A percentile compares a stretch with the other conserved stretches of the same genome.
phyloP scores from a whole-genome alignment of 2,329 filamentous ascomycete genomes.

The Magnaporthales sp. region DNA sequence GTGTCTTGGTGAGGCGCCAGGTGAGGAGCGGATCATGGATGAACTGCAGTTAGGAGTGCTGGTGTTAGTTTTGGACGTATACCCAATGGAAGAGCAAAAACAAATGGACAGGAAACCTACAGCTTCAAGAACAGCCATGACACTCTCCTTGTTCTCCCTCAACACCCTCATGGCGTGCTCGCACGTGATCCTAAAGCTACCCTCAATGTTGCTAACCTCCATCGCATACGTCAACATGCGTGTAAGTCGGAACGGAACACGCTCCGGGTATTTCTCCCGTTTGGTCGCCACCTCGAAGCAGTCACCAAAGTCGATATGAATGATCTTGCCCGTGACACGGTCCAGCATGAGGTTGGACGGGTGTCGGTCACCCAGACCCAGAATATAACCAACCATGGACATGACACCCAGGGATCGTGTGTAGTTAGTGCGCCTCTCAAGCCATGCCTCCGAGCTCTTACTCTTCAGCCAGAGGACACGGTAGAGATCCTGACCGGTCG shows the following conservation, averaged over 20 bases:
- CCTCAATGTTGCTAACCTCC: conserved; percentile 99
- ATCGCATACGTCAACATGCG: conserved; percentile 99
- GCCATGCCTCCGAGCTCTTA: conserved; percentile 95
- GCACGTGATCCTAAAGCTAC: conserved; percentile 95
- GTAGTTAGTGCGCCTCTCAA: conserved; percentile 97
- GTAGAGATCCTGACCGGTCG: conserved; percentile 96
- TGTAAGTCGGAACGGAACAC: conserved; percentile 94
- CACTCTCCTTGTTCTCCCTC: conserved; percentile 92
- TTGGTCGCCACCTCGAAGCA: conserved; percentile 99
- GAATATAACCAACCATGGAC: conserved; percentile 99
- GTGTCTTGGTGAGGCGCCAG: conserved; percentile 71
- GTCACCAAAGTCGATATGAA: conserved; percentile 98
- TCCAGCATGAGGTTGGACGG: conserved; percentile 98
- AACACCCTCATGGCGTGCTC: conserved; percentile 98
- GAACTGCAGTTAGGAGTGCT: conserved; percentile 49
- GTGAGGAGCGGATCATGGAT: conserved; percentile 98
- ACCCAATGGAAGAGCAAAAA: not conserved
- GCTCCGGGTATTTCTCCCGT: conserved; percentile 95
- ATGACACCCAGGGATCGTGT: conserved; percentile 95
- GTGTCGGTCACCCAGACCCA: conserved; percentile 92
- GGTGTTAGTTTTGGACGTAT: not conserved
- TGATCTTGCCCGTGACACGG: conserved; percentile 88
- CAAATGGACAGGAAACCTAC: conserved; percentile 45
- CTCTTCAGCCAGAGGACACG: conserved; percentile 98
- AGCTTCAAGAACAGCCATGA: conserved; percentile 97